Base-by-base conservation (phyloP, 352 stramenopile species). In the Peronospora destructor region DNA sequence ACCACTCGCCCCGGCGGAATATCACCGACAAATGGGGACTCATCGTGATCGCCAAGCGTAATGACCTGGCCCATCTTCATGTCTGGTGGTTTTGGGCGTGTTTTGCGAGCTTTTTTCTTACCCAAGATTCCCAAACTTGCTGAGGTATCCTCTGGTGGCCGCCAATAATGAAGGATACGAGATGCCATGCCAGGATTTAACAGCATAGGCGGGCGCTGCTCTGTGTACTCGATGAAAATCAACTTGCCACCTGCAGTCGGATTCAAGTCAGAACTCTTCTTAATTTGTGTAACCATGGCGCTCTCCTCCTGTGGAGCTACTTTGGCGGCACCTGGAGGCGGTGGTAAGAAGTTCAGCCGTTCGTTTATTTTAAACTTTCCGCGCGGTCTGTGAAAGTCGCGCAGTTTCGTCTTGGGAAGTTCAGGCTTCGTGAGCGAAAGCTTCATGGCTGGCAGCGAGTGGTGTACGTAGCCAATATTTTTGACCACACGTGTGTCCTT, bases 361-460 rank as follows among this genome's bases (percentile, higher is more conserved):
- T 91, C 83, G 42, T 87, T 90, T 42, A 91, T 91, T 63, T 91
- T 90, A 48, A 94, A 94, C 40, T 87, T 90, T 28, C 77, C 77
- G 9, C 83, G 76, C 19, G 83, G 83, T 10, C 83, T 71, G 61
- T 94, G 83, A 40, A 91, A 90, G 32, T 90, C 80, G 5, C 83
- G 76, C 28, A 94, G 45, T 37, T 91, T 90, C 1, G 78, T 50
- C 55, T 91, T 90, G 1, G 80, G 76, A 0, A 94, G 66, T 59
- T 94, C 83, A 14, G 83, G 79, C 29, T 93, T 93, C 5, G 79
- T 91, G 42, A 91, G 66, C 29, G 76, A 87, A 17, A 93, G 68
- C 61, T 94, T 91, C 59, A 91, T 91, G 8, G 83, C 83, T n/a
- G 79, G 80, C 9, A 94, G 60, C 11, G 80, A 91, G 56, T 94